Evolutionary conservation across 2,329 filamentous ascomycete genomes (phyloP), one percentile per base, ranked within the genome.

Genomic region (Drechslera avenae): DNA sequence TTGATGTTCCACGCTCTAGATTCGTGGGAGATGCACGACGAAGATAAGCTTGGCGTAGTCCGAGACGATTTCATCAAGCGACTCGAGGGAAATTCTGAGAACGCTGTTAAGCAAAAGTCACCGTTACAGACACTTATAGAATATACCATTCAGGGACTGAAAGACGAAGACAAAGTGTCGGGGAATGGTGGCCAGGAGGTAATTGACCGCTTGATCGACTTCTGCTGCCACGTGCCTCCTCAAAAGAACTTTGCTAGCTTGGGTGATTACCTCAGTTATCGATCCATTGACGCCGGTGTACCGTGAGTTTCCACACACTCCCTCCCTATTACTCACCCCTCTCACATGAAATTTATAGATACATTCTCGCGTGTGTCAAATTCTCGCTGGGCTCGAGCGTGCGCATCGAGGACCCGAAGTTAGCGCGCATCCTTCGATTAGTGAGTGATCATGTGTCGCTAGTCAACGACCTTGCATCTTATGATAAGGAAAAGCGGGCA

Each of bases 361-460:
- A 42, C 39, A 31, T 42, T 16, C 28, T 42, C 13, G 26, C 39
- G n/a, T 42, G 39, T 16, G 12, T 31, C 12, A 42, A 42, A 31
- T 42, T 42, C 16, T 42, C 39, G 28, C 39, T 42, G 16, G 16
- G 39, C 10, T 42, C 39, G 18, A 42, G 26, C 28, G 39, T 42
- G 5, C 16, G 18, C 28, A 42, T 42, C 17, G 17, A 31, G 16
- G 10, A 18, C 14, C 39, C 39, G 12, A 42, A 31, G 28, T 12
- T 42, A 12, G 39, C 14, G 26, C 28, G 28, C 28, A 19, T 42
- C 17, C 39, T 42, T 19, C 28, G 39, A 16, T 19, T 42, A 42
- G 28, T 42, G 28, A 31, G 26, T 12, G 39, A 32, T 31, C 39
- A 42, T 17, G 14, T 42, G 5, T 42, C 39, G 28, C 17, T 42